Base-by-base conservation (phyloP, 371 early-diverging fungal species). In the Syncephalastrum sp. region DNA sequence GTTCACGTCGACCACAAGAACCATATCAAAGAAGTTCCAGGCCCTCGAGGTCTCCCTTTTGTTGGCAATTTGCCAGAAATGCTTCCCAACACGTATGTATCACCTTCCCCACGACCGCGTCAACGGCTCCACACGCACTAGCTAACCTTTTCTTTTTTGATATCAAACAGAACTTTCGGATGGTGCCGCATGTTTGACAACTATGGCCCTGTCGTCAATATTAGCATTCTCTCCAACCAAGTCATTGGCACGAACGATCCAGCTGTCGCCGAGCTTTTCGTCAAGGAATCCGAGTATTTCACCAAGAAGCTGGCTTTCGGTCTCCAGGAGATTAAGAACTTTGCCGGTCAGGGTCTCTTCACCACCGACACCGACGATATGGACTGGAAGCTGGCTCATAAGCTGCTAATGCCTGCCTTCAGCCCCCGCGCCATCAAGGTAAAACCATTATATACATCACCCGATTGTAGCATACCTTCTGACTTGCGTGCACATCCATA, bases 361-460 rank as follows among this genome's bases (percentile, higher is more conserved):
- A 82, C 82, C 7, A 64, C 68, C 7, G 68, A 75, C 46, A 69
- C 72, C 10, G 65, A 66, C 42, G 72, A 73, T 23, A 62, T 63
- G 7, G 65, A 79, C 8, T 82, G 82, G 82, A 60, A 65, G 23
- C 59, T 76, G 6, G 82, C 75, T 6, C 82, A 82, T 59, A 78
- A 77, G 54, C 46, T 82, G n/a, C 53, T 82, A 13, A 77, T 79
- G 67, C 82, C 82, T 17, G 78, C 80, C 12, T 82, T 82, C 48
- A 63, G 60, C 50, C 69, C 69, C 16, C 56, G 69, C 29, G 69
- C 69, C n/a, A 69, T 69, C 57, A 69, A 69, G 63, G 69, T 64
- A 68, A 53, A 58, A 42, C 21, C 14, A 4, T 3, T 10, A n/a
- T 52, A 5, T 8, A 42, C 15, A 14, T 5, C 17, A 42, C 3